Base-by-base conservation (phyloP, 1,284 basidiomycete species). In the Cryptococcus jaspeensis region DNA sequence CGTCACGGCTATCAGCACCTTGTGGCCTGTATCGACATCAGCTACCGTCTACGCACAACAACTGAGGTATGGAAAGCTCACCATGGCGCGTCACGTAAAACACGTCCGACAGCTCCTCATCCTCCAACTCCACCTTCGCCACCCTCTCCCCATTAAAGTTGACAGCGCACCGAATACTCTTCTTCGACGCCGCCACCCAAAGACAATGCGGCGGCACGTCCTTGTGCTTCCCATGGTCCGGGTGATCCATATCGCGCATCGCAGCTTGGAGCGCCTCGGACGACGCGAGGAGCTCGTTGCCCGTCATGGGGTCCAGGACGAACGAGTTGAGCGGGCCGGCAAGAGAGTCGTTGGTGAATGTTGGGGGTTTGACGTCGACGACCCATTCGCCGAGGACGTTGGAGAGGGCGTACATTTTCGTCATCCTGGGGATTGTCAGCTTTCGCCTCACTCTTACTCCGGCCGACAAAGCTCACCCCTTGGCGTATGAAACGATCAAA, bases 1-100 rank as follows among this genome's bases (percentile, higher is more conserved):
- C 0, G 85, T 87, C 60, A 87, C 82, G 15, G 83, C 84, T 15
- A 87, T 83, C 18, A 91, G 73, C 0, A 84, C 85, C 61, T 80
- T 71, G 48, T 74, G 65, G 15, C 73, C 76, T 78, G 53, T 36
- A 23, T 13, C 50, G 8, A 16, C 38, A 35, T 38, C 13, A 48
- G 20, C 46, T 23, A 44, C 39, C 3, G 52, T 13, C 35, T 38
- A 15, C 3, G 38, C 16, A n/a, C n/a, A n/a, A n/a, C n/a, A n/a
- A n/a, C n/a, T n/a, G n/a, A n/a, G n/a, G n/a, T n/a, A n/a, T n/a
- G n/a, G n/a, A n/a, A n/a, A 49, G 77, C 53, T 80, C 72, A 52
- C 86, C 81, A 50, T 87, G 83, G 5, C 88, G 85, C 13, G 80
- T 83, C 6, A 90, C 73, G 60, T 87, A 82, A 3, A 81, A 74